phyloP scores from a whole-genome alignment of 208 protist genomes.

The Endotrypanum monterogeii region DNA sequence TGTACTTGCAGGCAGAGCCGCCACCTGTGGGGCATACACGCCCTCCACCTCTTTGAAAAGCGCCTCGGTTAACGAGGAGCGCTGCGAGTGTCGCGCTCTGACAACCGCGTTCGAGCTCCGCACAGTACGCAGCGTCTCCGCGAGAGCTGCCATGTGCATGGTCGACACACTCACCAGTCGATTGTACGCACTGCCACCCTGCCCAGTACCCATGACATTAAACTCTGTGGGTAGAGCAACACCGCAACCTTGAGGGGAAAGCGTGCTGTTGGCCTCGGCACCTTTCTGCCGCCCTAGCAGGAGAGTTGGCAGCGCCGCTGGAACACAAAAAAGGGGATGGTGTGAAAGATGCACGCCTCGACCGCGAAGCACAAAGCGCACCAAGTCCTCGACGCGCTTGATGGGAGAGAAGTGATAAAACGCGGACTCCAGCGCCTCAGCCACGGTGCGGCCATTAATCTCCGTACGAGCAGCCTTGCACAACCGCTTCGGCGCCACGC shows the following conservation, averaged over 20 bases:
- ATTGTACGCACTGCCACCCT: slow-evolving; percentile 33
- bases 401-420: slow-evolving; percentile 22
- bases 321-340: slow-evolving; percentile 26
- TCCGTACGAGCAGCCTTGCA: slow-evolving; percentile 14
- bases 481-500: not conserved
- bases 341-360: slow-evolving; percentile 10
- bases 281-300: not conserved
- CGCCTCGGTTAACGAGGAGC: slow-evolving; percentile 5
- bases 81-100: not conserved
- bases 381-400: slow-evolving; percentile 25
- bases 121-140: slow-evolving; percentile 26
- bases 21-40: slow-evolving; percentile 25
- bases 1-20: not conserved
- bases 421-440: slow-evolving; percentile 19
- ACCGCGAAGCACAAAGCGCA: slow-evolving; percentile 22
- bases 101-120: slow-evolving; percentile 1
- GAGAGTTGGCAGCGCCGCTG: slow-evolving; percentile 6
- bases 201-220: slow-evolving; percentile 6
- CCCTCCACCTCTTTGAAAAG: slow-evolving; percentile 19
- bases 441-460: slow-evolving; percentile 15
- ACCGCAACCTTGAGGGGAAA: not conserved
- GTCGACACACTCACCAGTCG: slow-evolving; percentile 17
- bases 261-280: not conserved
- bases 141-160: slow-evolving; percentile 31
- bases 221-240: slow-evolving; percentile 18